phyloP scores from a whole-genome alignment of 1,284 basidiomycete genomes.

The Leccinum fallax region DNA sequence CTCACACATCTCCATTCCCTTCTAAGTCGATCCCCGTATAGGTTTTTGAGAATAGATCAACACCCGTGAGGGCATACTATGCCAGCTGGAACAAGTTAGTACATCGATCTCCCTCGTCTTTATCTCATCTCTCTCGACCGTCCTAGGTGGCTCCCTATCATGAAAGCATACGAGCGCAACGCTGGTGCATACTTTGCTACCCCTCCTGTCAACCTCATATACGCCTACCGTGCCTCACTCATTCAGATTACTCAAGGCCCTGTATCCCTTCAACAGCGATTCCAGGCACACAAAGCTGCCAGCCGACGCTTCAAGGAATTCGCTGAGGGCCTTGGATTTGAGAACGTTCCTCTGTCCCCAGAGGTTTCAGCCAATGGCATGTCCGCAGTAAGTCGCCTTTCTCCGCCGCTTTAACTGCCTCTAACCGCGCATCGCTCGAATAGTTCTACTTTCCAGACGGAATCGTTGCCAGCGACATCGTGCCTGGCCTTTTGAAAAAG shows the following conservation, averaged over 20 bases:
- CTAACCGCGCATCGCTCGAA: not conserved
- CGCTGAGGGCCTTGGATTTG: conserved; percentile 73
- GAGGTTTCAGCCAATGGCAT: conserved; percentile 88
- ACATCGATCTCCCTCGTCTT: not conserved
- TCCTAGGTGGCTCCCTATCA: conserved; percentile 86
- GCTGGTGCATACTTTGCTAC: conserved; percentile 90
- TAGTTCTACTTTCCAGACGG: conserved; percentile 82
- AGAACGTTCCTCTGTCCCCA: conserved; percentile 64
- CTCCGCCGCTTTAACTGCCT: not conserved
- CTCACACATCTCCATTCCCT: not conserved
- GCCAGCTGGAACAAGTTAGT: conserved; percentile 83
- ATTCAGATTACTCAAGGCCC: conserved; percentile 64
- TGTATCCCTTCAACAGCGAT: conserved; percentile 78
- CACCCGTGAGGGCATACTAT: conserved; percentile 82
- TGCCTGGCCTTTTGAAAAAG: conserved; percentile 69
- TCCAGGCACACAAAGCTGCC: conserved; percentile 75
- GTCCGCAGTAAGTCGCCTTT: conserved; percentile 65
- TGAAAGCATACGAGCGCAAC: conserved; percentile 85
- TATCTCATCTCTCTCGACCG: not conserved
- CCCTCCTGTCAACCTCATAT: conserved; percentile 91
- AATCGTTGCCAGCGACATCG: conserved; percentile 68
- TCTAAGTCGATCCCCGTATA: conserved; percentile 28
- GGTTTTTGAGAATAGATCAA: conserved; percentile 71
- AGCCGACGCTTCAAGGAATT: conserved; percentile 77
- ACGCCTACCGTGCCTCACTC: conserved; percentile 86